These are phyloP conservation scores for Paramecium sexaurelia DNA, from an alignment of 73 alveolate genomes.

Conservation along the genomic window DNA sequence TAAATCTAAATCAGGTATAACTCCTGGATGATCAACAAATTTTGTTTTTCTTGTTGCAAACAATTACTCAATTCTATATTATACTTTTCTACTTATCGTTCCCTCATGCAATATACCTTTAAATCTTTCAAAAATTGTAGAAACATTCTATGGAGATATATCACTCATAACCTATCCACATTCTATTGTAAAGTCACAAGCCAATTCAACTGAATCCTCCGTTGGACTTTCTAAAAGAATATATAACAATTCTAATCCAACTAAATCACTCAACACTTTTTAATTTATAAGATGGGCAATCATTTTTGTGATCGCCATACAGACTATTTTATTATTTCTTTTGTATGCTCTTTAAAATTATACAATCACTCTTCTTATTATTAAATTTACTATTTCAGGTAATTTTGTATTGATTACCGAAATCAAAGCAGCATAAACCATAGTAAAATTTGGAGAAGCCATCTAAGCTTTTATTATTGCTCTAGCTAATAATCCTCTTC, in stretches of 20 bases:
- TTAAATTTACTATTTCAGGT: conserved; percentile 95
- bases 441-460: conserved; percentile 95
- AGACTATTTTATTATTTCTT: conserved; percentile 94
- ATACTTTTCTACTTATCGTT: conserved; percentile 87
- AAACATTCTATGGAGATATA: conserved; percentile 89
- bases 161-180: conserved; percentile 98
- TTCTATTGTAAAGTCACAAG: conserved; percentile 93
- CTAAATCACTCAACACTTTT: conserved; percentile 93
- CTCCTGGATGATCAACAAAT: conserved; percentile 94
- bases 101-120: conserved; percentile 87
- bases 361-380: conserved; percentile 91
- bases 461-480: conserved; percentile 93
- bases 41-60: conserved; percentile 94
- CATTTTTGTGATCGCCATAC: conserved; percentile 94
- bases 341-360: conserved; percentile 96
- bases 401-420: conserved; percentile 98
- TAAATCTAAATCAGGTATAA: conserved; percentile 97
- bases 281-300: conserved; percentile 99
- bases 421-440: conserved; percentile 98
- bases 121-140: conserved; percentile 97
- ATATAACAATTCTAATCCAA: conserved; percentile 94
- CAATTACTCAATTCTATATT: conserved; percentile 97
- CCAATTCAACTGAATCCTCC: conserved; percentile 94
- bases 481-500: conserved; percentile 97
- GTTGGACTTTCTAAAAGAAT: conserved; percentile 94